Evolutionary conservation across 768 basidiomycete species (phyloP), one percentile per base, ranked within the genome.

Genomic region (Leccinum boreale): DNA sequence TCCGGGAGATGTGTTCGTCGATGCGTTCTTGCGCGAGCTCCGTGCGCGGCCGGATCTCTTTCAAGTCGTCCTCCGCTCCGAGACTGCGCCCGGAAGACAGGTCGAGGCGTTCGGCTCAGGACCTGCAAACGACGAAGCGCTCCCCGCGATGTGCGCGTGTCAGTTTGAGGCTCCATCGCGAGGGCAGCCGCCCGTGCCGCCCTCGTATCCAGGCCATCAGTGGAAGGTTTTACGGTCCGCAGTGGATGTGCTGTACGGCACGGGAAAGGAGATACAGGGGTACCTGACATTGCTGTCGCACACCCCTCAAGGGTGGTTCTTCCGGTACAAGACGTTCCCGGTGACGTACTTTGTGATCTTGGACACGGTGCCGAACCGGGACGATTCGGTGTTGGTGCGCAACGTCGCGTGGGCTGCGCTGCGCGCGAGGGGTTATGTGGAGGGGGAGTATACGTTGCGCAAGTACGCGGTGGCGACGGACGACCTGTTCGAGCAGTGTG

Each of bases 271-370:
- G 9, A 23, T 53, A 3, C 28, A 36, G 11, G 64, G 63, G 11
- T 63, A 61, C 56, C 62, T 67, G 7, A 58, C 52, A 1, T 12
- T 4, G 1, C 26, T 52, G 35, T 33, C 14, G 3, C 35, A 46
- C 1, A 19, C 52, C 1, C 28, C 7, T 8, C 8, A 4, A 12
- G 63, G 53, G 26, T 63, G 61, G 62, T 68, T 74, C 58, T 74
- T 73, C 59, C 62, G 45, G 10, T 71, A 62, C 61, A 75, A 71
- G 52, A 64, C 58, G 0, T 64, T 74, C 49, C 71, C 65, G 1
- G 74, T 73, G 28, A 73, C 60, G 23, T 74, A 70, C 52, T 65
- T 74, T 53, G 66, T 71, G 3, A 72, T 74, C 21, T 29, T 62
- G 52, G 61, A 62, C 19, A 52, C 61, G 0, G 52, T 54, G 4